phyloP scores from a whole-genome alignment of 179 eudicot genomes.

The Patellifolia procumbens region DNA sequence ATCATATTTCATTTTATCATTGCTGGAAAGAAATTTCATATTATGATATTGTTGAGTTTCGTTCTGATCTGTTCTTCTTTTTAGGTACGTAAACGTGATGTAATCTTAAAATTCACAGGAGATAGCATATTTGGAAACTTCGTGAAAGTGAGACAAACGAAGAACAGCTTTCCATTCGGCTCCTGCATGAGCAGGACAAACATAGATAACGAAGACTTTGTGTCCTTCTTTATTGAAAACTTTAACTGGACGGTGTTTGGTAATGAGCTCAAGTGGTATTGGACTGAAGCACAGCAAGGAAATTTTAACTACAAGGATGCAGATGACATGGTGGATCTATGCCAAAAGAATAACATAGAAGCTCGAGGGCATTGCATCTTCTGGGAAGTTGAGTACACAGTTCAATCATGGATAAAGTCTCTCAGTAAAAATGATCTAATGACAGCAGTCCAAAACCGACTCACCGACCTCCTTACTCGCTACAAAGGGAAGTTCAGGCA shows the following conservation, averaged over 20 bases:
- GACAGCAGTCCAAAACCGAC: constrained; percentile 65
- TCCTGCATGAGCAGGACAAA: constrained; percentile 63
- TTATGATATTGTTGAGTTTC: background rate
- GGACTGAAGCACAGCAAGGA: constrained; percentile 77
- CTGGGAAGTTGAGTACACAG: constrained; percentile 68
- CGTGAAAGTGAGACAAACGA: constrained; percentile 58
- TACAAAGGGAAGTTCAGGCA: constrained; percentile 85
- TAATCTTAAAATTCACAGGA: constrained; percentile 54
- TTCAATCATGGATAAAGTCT: constrained; percentile 62
- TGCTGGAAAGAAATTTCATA: no score
- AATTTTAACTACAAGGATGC: constrained; percentile 74
- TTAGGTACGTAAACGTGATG: constrained; percentile 85
- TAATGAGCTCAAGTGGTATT: constrained; percentile 86
- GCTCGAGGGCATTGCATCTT: constrained; percentile 86
- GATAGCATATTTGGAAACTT: constrained; percentile 38
- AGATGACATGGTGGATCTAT: constrained; percentile 65
- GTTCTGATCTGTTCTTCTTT: constrained; percentile 1
- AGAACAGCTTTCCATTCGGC: constrained; percentile 79
- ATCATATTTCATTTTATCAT: no score
- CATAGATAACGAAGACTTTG: constrained; percentile 82
- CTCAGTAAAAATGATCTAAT: constrained; percentile 48
- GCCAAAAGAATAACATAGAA: constrained; percentile 55
- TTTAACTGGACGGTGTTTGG: constrained; percentile 92
- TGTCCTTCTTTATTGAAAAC: constrained; percentile 64
- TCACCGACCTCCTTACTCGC: constrained; percentile 61